phyloP scores from a whole-genome alignment of 352 stramenopile species.

The Globisporangium spiculum region DNA sequence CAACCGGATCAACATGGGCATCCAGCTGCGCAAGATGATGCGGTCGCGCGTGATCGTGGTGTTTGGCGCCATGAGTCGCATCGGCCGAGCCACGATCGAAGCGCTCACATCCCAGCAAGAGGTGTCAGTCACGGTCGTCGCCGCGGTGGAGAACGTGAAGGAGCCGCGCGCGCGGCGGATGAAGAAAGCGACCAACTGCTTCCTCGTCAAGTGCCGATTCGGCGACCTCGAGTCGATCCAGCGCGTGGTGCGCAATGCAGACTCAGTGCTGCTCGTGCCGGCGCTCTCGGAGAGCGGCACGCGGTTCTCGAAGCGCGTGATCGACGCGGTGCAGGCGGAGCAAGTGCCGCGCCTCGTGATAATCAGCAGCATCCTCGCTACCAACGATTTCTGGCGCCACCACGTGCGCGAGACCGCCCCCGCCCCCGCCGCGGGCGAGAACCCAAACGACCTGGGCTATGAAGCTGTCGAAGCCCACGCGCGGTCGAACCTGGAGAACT shows the following conservation, averaged over 20 bases:
- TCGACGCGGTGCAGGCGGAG: conserved; percentile 50
- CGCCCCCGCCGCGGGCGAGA: conserved; percentile 16
- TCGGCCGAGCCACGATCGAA: conserved; percentile 57
- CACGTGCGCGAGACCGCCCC: not conserved
- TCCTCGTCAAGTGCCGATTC: conserved; percentile 60
- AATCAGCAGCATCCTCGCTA: conserved; percentile 62
- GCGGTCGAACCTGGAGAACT: conserved; percentile 36
- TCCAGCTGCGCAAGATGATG: conserved; percentile 61
- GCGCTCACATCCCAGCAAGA: conserved; percentile 36
- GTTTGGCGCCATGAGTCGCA: conserved; percentile 68
- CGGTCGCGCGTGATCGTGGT: conserved; percentile 63
- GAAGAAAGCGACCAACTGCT: conserved; percentile 53
- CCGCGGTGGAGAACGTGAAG: conserved; percentile 52
- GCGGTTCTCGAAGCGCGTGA: conserved; percentile 61
- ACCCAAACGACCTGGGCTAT: conserved; percentile 33
- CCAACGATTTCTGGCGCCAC: conserved; percentile 30
- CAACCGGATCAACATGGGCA: conserved; percentile 29
- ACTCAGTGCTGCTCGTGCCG: conserved; percentile 64
- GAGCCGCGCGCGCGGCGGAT: conserved; percentile 48
- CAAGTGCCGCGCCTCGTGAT: conserved; percentile 55
- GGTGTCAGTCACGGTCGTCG: conserved; percentile 47
- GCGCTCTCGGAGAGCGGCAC: conserved; percentile 55
- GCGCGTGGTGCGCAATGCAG: conserved; percentile 61
- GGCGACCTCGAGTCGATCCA: conserved; percentile 39
- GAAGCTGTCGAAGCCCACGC: conserved; percentile 70